Conservation (phyloP, 345 rosid species). For the Gossypium sturtianum region DNA sequence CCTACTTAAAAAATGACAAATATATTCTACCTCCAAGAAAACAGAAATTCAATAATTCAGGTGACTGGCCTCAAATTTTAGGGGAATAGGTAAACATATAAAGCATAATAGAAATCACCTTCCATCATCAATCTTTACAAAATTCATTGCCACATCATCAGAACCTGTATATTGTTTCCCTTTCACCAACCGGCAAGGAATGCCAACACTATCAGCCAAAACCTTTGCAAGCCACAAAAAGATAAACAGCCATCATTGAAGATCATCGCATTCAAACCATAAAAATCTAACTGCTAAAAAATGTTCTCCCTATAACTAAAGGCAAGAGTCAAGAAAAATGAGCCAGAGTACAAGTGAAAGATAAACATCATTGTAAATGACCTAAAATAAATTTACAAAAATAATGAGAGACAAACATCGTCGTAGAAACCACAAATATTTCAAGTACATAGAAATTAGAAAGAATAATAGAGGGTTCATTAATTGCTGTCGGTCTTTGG, state of each 20-base stretch:
- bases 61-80: neutral
- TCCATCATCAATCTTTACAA: slow-evolving; percentile 83
- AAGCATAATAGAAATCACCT: slow-evolving; percentile 41
- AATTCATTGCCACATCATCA: slow-evolving; percentile 83
- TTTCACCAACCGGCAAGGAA: slow-evolving; percentile 88
- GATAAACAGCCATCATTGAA: neutral
- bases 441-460: neutral
- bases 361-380: neutral
- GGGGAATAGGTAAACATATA: slow-evolving; percentile 1
- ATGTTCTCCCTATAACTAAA: slow-evolving; percentile 3
- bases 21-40: neutral
- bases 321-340: neutral
- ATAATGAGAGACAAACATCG: neutral
- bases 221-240: slow-evolving; percentile 45
- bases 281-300: slow-evolving; percentile 8
- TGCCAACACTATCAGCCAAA: slow-evolving; percentile 79
- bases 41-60: neutral
- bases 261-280: slow-evolving; percentile 3
- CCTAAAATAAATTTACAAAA: neutral
- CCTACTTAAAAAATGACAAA: neutral
- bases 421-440: neutral
- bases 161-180: slow-evolving; percentile 88
- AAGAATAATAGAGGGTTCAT: neutral
- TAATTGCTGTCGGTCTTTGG: neutral
- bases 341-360: neutral